A percentile compares a stretch with the other conserved stretches of the same genome.
These are phyloP conservation scores for Hanseniaspora lindneri DNA, from an alignment of 805 yeast genomes.

Conservation along the genomic window DNA sequence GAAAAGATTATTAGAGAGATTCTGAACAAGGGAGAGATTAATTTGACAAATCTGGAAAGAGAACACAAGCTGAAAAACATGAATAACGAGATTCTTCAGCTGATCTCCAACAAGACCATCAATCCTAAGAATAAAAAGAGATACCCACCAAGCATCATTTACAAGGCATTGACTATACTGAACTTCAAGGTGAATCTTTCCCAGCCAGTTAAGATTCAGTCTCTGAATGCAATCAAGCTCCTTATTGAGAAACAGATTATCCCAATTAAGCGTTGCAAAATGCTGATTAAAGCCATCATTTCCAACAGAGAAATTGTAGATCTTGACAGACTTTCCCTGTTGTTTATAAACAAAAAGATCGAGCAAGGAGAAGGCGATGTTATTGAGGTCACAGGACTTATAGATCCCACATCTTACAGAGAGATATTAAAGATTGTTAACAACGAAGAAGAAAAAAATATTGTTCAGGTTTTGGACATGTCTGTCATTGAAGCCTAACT, in stretches of 20 bases:
- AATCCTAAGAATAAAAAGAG: slow-evolving; percentile 82
- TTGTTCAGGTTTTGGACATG: slow-evolving; percentile 76
- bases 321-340: slow-evolving; percentile 33
- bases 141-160: slow-evolving; percentile 89
- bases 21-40: slow-evolving; percentile 83
- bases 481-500: slow-evolving; percentile 65
- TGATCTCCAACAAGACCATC: slow-evolving; percentile 79
- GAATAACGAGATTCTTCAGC: slow-evolving; percentile 69
- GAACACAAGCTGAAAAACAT: slow-evolving; percentile 59
- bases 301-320: slow-evolving; percentile 36
- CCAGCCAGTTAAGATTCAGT: slow-evolving; percentile 74
- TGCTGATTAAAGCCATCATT: slow-evolving; percentile 66
- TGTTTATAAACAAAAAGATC: slow-evolving; percentile 35
- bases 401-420: slow-evolving; percentile 78
- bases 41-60: slow-evolving; percentile 86
- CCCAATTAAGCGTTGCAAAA: slow-evolving; percentile 88
- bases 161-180: slow-evolving; percentile 65
- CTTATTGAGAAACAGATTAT: slow-evolving; percentile 68
- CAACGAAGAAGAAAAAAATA: slow-evolving; percentile 42
- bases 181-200: slow-evolving; percentile 67
- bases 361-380: slow-evolving; percentile 40
- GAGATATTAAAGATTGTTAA: slow-evolving; percentile 51
- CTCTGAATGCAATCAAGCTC: slow-evolving; percentile 77
- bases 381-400: slow-evolving; percentile 42
- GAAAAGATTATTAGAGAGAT: slow-evolving; percentile 72